Evolutionary conservation across 2,329 filamentous ascomycete species (phyloP).

Genomic region (Ambrosiella xylebori): DNA sequence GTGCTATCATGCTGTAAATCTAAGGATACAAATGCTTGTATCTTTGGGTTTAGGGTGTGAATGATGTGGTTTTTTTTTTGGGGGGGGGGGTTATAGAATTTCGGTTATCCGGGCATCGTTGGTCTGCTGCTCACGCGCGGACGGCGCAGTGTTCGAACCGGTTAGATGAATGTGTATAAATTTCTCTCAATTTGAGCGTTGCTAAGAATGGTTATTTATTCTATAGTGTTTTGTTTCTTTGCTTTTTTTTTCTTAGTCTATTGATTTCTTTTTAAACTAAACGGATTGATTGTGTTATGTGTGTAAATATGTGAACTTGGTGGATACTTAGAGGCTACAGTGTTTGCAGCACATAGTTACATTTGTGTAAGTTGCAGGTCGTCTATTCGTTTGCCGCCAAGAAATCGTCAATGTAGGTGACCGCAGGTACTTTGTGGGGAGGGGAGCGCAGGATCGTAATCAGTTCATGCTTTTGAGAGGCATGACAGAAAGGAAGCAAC

Average conservation of each 20-base stretch:
- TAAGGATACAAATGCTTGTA: neutral
- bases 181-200: slow-evolving; percentile 1
- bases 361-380: neutral
- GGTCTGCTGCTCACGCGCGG: slow-evolving; percentile 1
- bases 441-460: too few relatives aligned
- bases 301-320: too few relatives aligned
- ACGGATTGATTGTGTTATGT: too few relatives aligned
- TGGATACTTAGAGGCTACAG: too few relatives aligned
- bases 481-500: too few relatives aligned
- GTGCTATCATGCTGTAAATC: slow-evolving; percentile 24
- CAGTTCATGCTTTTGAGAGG: too few relatives aligned
- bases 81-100: neutral
- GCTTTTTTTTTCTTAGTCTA: neutral
- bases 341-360: neutral
- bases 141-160: neutral
- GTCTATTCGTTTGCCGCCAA: neutral
- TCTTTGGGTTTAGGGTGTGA: neutral
- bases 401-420: neutral
- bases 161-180: slow-evolving; percentile 12
- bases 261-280: slow-evolving; percentile 1
- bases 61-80: slow-evolving; percentile 1
- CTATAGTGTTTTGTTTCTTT: slow-evolving; percentile 8
- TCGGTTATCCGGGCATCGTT: neutral
- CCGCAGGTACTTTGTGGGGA: neutral
- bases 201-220: slow-evolving; percentile 2